Evolutionary conservation across 805 yeast genomes (phyloP), one percentile per base, ranked within the genome.

Genomic region (Candida nanaspora): DNA sequence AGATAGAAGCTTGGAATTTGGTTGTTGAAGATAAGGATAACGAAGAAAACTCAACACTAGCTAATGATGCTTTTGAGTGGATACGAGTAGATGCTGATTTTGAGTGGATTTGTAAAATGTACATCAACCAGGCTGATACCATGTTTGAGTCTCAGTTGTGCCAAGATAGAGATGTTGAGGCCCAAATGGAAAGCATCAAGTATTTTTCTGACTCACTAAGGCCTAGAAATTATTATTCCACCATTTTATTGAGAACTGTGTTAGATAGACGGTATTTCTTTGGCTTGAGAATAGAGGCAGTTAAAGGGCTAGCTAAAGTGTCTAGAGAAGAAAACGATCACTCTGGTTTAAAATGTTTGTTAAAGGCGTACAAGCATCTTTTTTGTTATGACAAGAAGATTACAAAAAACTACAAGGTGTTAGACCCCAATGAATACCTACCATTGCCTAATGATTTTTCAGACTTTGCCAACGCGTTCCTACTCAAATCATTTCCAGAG

Each of bases 21-120:
- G 69, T 74, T 23, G 47, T 46, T 22, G 95, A 86, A 33, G 79
- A 86, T 76, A 66, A 74, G 13, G 72, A 72, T 36, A 81, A 80
- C 25, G 88, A 82, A 38, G 89, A 80, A 44, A 88, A 81, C 33
- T 65, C 66, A 32, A 69, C 77, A 66, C 69, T 76, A 19, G 53
- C 46, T 29, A 79, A 77, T 51, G 97, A 91, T 52, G 96, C 96
- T 0, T 93, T 88, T 61, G 98, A 93, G 53, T 93, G 99, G 99
- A 72, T 93, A 30, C 71, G 99, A 51, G 86, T 91, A n/a, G 99
- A 93, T 63, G 89, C 97, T 0, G 99, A 93, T 59, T 85, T 82
- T 53, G 98, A 93, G 59, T 93, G 99, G 99, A 82, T 93, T 38
- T 86, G 95, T 45, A 77, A 76, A 48, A 68, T 86, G 19, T 72